Conservation (phyloP, 148 eudicot genomes). For the Agrostemma githago region DNA sequence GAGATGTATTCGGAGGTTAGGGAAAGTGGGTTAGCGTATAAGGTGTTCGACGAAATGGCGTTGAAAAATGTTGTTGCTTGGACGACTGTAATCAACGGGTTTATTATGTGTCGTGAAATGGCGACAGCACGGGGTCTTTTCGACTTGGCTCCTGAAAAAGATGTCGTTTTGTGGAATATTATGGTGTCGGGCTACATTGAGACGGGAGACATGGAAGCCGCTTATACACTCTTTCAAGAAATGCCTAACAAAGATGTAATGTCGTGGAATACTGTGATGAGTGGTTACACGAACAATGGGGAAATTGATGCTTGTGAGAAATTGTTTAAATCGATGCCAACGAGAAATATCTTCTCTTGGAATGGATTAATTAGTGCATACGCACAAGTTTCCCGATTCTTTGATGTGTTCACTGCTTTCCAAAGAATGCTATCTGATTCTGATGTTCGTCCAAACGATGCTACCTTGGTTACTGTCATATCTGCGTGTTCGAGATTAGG, state of each 20-base stretch:
- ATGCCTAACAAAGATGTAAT: constrained; percentile 63
- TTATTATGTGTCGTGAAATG: constrained; percentile 35
- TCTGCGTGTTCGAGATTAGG: constrained; percentile 67
- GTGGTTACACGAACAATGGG: constrained; percentile 55
- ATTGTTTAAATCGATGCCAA: constrained; percentile 53
- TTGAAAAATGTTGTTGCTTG: constrained; percentile 59
- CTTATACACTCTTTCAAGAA: constrained; percentile 45
- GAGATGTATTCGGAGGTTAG: constrained; percentile 51
- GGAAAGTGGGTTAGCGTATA: constrained; percentile 37
- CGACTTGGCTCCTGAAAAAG: constrained; percentile 67
- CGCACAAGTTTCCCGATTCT: constrained; percentile 33
- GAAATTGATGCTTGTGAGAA: constrained; percentile 46
- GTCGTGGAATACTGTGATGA: constrained; percentile 73
- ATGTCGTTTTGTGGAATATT: constrained; percentile 67
- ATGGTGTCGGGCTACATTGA: constrained; percentile 56
- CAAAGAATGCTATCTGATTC: constrained; percentile 52
- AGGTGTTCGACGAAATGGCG: constrained; percentile 59
- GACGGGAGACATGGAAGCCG: constrained; percentile 45
- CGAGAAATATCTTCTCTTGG: constrained; percentile 73
- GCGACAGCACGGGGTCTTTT: constrained; percentile 45
- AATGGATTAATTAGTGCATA: constrained; percentile 69
- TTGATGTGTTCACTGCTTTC: constrained; percentile 47
- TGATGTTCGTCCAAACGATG: constrained; percentile 58
- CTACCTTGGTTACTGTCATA: constrained; percentile 56
- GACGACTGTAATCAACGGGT: constrained; percentile 60